These are phyloP conservation scores for Primulina eburnea DNA, from an alignment of 257 asterid genomes.

Conservation along the genomic window DNA sequence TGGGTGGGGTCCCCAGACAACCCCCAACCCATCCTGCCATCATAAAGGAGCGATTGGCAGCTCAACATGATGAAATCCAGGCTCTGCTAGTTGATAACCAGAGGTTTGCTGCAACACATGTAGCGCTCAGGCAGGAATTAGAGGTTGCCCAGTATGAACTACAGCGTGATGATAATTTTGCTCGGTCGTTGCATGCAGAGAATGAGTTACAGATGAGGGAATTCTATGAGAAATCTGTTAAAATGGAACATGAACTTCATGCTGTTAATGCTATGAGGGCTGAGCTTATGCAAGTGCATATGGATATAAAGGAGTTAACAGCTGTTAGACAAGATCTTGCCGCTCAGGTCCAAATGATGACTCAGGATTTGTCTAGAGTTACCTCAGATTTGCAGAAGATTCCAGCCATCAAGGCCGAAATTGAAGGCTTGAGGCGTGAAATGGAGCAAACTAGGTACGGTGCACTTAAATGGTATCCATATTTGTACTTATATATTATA, in stretches of 20 bases:
- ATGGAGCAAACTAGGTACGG: constrained; percentile 75
- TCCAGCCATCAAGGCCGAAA: constrained; percentile 77
- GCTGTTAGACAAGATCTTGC: constrained; percentile 74
- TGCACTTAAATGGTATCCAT: background rate
- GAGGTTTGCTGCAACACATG: constrained; percentile 92
- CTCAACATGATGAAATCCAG: constrained; percentile 84
- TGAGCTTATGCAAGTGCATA: constrained; percentile 76
- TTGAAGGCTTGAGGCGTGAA: constrained; percentile 64
- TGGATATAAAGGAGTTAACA: constrained; percentile 75
- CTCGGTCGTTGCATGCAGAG: constrained; percentile 63
- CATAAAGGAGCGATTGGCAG: constrained; percentile 74
- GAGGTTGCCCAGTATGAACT: constrained; percentile 78
- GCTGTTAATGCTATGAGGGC: constrained; percentile 67
- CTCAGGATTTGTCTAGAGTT: constrained; percentile 77
- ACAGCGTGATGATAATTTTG: constrained; percentile 75
- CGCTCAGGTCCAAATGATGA: constrained; percentile 74
- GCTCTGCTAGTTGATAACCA: constrained; percentile 77
- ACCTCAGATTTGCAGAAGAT: constrained; percentile 71
- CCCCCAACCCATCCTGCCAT: constrained; percentile 69
- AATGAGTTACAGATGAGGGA: constrained; percentile 68
- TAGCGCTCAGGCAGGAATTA: constrained; percentile 82
- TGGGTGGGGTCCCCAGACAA: constrained; percentile 60
- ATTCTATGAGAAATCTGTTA: constrained; percentile 68
- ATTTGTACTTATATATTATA: constrained; percentile 11
- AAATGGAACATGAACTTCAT: constrained; percentile 74